phyloP scores from a whole-genome alignment of 2,329 filamentous ascomycete genomes.

The Pezicula rhizophila region DNA sequence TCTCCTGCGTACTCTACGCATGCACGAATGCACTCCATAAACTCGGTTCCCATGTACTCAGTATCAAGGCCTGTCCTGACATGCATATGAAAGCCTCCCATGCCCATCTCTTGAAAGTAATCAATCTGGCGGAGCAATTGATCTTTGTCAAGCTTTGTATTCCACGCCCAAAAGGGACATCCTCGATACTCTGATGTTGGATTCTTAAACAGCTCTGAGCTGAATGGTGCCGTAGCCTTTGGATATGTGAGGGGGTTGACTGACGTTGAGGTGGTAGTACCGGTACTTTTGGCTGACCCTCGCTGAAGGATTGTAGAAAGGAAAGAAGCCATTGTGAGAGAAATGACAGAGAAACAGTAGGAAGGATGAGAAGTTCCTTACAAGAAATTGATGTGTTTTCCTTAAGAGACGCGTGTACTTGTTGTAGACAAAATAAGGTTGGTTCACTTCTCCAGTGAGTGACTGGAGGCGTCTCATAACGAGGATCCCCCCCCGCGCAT shows the following conservation, averaged over 20 bases:
- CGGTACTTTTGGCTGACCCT: not conserved
- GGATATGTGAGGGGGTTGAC: conserved; percentile 26
- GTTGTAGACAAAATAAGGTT: no score
- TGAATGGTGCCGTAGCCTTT: conserved; percentile 20
- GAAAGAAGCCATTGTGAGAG: conserved; percentile 1
- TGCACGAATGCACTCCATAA: conserved; percentile 23
- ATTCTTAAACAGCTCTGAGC: conserved; percentile 21
- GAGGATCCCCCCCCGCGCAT: no score
- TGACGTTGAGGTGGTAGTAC: not conserved
- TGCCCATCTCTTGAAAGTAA: conserved; percentile 25
- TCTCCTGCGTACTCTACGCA: conserved; percentile 28
- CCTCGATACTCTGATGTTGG: conserved; percentile 28
- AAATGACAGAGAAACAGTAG: no score
- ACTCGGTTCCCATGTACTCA: conserved; percentile 27
- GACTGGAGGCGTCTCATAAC: no score
- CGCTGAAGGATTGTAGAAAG: not conserved
- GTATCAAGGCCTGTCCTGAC: conserved; percentile 27
- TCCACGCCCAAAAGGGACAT: conserved; percentile 28
- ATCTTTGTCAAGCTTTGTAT: conserved; percentile 22
- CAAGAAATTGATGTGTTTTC: no score
- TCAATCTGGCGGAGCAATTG: conserved; percentile 27
- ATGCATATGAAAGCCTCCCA: conserved; percentile 29
- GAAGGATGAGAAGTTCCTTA: no score
- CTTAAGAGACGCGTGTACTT: no score
- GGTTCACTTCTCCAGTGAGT: no score